phyloP scores from a whole-genome alignment of 768 basidiomycete genomes.

The Serendipita vermifera region DNA sequence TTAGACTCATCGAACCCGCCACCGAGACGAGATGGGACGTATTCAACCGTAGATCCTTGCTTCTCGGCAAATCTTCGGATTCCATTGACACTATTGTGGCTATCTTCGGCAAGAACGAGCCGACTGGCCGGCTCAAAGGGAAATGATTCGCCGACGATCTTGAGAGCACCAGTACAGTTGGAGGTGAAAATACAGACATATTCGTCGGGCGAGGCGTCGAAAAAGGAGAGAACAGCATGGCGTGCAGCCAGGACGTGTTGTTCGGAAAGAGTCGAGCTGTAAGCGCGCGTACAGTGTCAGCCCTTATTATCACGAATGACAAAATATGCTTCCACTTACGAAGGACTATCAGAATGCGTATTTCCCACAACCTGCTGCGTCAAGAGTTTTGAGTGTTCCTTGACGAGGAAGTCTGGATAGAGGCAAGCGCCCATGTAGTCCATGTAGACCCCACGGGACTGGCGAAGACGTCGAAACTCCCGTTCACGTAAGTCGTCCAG shows the following conservation, averaged over 20 bases:
- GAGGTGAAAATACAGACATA: constrained; percentile 75
- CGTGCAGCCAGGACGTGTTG: constrained; percentile 57
- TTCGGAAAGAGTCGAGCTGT: constrained; percentile 58
- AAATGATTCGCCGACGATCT: constrained; percentile 70
- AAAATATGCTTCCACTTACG: no score
- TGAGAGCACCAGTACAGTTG: constrained; percentile 68
- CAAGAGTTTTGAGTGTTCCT: constrained; percentile 56
- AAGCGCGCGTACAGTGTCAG: not conserved
- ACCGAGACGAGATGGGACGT: constrained; percentile 47
- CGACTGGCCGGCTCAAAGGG: constrained; percentile 47
- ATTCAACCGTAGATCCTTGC: constrained; percentile 44
- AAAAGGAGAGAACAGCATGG: constrained; percentile 58
- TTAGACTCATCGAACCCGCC: constrained; percentile 50
- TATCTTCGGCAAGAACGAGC: constrained; percentile 61
- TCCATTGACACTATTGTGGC: constrained; percentile 76
- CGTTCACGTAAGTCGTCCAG: constrained; percentile 52
- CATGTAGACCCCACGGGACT: constrained; percentile 58
- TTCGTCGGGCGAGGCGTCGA: constrained; percentile 50
- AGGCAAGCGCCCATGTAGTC: constrained; percentile 80
- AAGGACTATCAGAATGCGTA: constrained; percentile 72
- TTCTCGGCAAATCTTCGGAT: constrained; percentile 56
- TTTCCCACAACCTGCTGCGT: constrained; percentile 58
- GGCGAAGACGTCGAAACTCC: constrained; percentile 48
- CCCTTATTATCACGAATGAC: no score
- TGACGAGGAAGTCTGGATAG: constrained; percentile 65